These are phyloP conservation scores for Talaromyces pinophilus DNA, from an alignment of 2,329 filamentous ascomycete species.

Conservation along the genomic window DNA sequence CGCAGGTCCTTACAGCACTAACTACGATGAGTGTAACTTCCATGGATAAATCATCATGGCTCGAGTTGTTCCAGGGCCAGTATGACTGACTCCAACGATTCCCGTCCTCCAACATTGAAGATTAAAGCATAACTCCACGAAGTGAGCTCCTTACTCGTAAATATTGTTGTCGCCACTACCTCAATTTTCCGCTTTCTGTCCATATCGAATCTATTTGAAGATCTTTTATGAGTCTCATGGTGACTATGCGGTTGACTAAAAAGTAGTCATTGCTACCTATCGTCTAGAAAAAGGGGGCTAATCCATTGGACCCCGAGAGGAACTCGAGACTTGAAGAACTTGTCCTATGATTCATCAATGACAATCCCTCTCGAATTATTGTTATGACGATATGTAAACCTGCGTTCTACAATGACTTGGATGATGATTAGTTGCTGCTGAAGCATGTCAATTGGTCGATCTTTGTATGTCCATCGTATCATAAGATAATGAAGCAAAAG, in stretches of 20 bases:
- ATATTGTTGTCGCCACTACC: background rate
- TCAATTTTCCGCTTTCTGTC: too few species aligned
- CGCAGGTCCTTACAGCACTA: background rate
- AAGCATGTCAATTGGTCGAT: background rate
- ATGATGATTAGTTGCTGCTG: background rate
- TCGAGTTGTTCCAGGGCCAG: background rate
- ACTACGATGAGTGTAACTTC: background rate
- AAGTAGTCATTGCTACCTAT: background rate
- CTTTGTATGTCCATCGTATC: background rate
- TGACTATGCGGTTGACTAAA: background rate
- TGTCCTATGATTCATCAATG: background rate
- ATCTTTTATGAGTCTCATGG: background rate
- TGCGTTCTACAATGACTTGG: background rate
- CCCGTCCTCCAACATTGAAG: background rate
- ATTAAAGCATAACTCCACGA: background rate
- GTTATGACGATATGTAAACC: background rate
- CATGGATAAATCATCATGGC: background rate
- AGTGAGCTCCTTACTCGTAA: background rate
- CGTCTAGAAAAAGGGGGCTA: background rate
- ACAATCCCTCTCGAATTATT: background rate
- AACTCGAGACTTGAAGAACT: background rate
- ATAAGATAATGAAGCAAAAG: background rate
- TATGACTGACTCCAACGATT: background rate
- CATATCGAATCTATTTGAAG: background rate
- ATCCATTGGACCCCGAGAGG: background rate